A percentile compares a stretch with the other conserved stretches of the same genome.
Conservation (phyloP, 2,329 filamentous ascomycete genomes). For the Cladophialophora carrionii region DNA sequence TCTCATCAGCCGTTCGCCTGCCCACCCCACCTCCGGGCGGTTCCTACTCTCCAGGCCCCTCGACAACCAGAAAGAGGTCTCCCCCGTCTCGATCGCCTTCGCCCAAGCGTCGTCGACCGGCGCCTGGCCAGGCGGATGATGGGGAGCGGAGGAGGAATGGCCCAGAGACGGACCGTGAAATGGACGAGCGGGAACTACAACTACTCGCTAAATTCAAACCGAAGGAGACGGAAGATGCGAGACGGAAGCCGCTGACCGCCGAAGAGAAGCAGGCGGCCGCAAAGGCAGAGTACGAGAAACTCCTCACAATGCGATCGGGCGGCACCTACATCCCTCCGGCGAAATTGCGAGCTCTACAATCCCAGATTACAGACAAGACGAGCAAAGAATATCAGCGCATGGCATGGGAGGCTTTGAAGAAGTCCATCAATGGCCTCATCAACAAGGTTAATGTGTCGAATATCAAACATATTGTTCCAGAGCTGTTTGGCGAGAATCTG, state of each 20-base stretch:
- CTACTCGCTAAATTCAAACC: slow-evolving; percentile 59
- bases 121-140: slow-evolving; percentile 44
- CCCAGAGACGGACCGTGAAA: slow-evolving; percentile 54
- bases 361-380: slow-evolving; percentile 93
- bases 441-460: slow-evolving; percentile 99
- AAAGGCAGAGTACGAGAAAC: slow-evolving; percentile 90
- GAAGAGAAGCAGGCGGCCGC: slow-evolving; percentile 85
- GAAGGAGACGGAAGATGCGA: slow-evolving; percentile 52
- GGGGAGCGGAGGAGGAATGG: slow-evolving; percentile 38
- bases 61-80: slow-evolving; percentile 60
- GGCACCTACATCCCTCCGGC: slow-evolving; percentile 97
- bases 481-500: slow-evolving; percentile 93
- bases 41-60: slow-evolving; percentile 53
- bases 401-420: slow-evolving; percentile 98
- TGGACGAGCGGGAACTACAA: slow-evolving; percentile 55
- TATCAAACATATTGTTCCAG: slow-evolving; percentile 95
- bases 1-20: slow-evolving; percentile 62
- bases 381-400: slow-evolving; percentile 98
- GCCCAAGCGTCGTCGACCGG: slow-evolving; percentile 55
- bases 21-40: slow-evolving; percentile 59
- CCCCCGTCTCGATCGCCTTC: slow-evolving; percentile 59
- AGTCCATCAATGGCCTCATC: slow-evolving; percentile 97
- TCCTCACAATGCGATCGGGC: slow-evolving; percentile 88
- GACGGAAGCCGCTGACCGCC: slow-evolving; percentile 63
- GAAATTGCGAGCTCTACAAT: slow-evolving; percentile 84